Percentiles rank a stretch among this genome's conserved stretches.
Evolutionary conservation across 2,329 filamentous ascomycete species (phyloP).

Genomic region (Magnaporthiopsis rhizophila): DNA sequence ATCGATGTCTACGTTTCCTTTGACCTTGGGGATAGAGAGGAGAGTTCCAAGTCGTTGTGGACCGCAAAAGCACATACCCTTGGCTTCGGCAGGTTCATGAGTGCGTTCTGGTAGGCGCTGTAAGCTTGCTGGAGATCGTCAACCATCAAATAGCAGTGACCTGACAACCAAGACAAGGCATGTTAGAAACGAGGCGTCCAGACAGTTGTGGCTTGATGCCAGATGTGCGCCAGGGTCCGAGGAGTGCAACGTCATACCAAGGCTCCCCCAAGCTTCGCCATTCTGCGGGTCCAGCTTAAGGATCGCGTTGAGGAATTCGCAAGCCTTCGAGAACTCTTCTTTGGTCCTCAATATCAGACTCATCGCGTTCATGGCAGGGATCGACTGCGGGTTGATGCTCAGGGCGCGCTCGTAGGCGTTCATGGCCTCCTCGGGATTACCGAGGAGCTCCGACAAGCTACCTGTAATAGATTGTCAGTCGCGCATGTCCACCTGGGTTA

Average conservation of each 20-base stretch:
- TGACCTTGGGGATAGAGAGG: neutral
- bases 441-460: constrained; percentile 77
- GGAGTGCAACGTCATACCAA: constrained; percentile 48
- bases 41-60: neutral
- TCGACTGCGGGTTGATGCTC: constrained; percentile 78
- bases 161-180: constrained; percentile 31
- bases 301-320: constrained; percentile 87
- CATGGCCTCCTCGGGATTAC: constrained; percentile 82
- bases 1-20: neutral
- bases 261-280: constrained; percentile 92
- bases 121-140: constrained; percentile 96
- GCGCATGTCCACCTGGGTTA: constrained; percentile 19
- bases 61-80: constrained; percentile 55
- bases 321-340: constrained; percentile 88
- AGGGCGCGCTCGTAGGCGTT: constrained; percentile 85
- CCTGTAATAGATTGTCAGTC: constrained; percentile 40
- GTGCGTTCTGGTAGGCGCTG: constrained; percentile 87
- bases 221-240: neutral
- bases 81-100: constrained; percentile 86
- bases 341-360: constrained; percentile 84
- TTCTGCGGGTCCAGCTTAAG: constrained; percentile 82
- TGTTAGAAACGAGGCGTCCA: constrained; percentile 16
- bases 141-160: constrained; percentile 99
- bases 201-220: neutral
- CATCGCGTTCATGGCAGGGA: constrained; percentile 88